phyloP scores from a whole-genome alignment of 495 filamentous ascomycete species.

The Beverwykella pulmonaria region DNA sequence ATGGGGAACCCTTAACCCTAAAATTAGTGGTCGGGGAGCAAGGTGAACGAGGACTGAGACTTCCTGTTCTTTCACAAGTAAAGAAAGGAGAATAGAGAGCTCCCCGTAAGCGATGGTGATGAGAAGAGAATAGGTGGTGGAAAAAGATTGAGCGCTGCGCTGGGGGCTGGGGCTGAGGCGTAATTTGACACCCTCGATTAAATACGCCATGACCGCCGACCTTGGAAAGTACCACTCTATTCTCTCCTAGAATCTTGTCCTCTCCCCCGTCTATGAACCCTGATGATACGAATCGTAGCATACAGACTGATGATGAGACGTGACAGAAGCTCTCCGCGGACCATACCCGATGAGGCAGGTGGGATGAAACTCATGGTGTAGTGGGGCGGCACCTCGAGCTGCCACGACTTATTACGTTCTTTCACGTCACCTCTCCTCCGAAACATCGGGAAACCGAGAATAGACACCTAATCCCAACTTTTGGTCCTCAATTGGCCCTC shows the following conservation, averaged over 20 bases:
- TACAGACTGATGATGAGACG: neutral
- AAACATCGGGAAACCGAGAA: neutral
- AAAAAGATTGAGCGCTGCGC: too few relatives aligned
- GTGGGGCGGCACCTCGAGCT: conserved; percentile 18
- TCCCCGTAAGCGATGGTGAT: too few relatives aligned
- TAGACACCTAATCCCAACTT: neutral
- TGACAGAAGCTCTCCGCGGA: neutral
- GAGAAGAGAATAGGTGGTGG: too few relatives aligned
- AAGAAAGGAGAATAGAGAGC: too few relatives aligned
- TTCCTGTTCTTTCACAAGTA: too few relatives aligned
- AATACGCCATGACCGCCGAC: too few relatives aligned
- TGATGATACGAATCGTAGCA: neutral
- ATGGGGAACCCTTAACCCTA: too few relatives aligned
- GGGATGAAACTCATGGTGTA: conserved; percentile 19
- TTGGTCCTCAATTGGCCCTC: neutral
- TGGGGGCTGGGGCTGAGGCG: too few relatives aligned
- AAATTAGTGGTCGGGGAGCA: too few relatives aligned
- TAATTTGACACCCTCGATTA: too few relatives aligned
- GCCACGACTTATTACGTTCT: neutral
- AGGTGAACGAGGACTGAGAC: too few relatives aligned
- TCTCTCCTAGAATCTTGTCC: too few relatives aligned
- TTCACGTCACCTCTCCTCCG: neutral
- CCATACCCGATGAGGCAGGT: conserved; percentile 28
- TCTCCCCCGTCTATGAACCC: neutral
- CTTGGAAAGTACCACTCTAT: neutral